Evolutionary conservation across 2,329 filamentous ascomycete species (phyloP).

Genomic region (Dendrostoma leiphaemia): DNA sequence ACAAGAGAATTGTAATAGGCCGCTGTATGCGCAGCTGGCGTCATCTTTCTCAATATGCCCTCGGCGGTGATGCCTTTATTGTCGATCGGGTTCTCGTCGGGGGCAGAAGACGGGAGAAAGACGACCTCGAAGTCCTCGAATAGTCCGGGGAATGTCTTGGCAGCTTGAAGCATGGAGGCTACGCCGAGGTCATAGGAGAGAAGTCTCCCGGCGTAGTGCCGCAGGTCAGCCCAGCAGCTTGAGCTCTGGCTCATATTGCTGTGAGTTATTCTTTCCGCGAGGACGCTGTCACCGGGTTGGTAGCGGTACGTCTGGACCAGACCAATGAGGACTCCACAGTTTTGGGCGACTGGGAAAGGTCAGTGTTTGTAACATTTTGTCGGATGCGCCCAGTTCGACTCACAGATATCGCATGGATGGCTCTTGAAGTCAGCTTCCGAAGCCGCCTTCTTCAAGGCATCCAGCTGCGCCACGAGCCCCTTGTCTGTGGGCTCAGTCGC

Average conservation of each 20-base stretch:
- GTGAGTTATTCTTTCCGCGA: background rate
- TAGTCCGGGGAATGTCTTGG: conserved; percentile 10
- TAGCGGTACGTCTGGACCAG: background rate
- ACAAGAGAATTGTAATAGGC: conserved; percentile 3
- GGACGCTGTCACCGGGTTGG: background rate
- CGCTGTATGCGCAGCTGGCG: background rate
- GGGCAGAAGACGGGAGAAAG: conserved; percentile 14
- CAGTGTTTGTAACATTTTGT: background rate
- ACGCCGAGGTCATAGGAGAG: background rate
- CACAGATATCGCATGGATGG: background rate
- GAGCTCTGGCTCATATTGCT: conserved; percentile 6
- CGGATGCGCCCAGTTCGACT: background rate
- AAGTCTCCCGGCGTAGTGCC: conserved; percentile 4
- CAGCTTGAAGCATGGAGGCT: background rate
- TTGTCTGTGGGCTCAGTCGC: background rate
- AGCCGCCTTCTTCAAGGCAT: background rate
- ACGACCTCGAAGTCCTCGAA: conserved; percentile 14
- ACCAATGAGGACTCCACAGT: background rate
- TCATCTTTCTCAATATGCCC: conserved; percentile 21
- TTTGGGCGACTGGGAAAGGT: background rate
- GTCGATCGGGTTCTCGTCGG: background rate
- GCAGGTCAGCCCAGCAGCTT: conserved; percentile 4
- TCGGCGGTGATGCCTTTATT: conserved; percentile 12
- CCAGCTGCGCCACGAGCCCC: background rate
- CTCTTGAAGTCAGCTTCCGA: background rate